phyloP scores from a whole-genome alignment of 805 yeast species.

The Zygotorulaspora chibaensis region DNA sequence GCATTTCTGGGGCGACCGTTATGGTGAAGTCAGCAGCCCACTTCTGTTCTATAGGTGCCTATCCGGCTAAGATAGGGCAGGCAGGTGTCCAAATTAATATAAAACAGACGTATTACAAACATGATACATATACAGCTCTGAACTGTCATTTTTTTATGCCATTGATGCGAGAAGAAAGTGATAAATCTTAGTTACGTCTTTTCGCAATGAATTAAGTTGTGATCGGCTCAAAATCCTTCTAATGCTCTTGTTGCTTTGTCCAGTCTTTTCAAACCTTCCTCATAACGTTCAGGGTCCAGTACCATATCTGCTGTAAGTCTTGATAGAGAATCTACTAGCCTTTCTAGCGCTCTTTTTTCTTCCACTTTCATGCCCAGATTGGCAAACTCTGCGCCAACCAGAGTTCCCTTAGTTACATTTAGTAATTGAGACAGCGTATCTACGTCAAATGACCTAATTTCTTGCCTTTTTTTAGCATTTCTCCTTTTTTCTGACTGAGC shows the following conservation, averaged over 20 bases:
- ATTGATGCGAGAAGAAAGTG: too few species aligned
- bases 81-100: background rate
- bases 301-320: slow-evolving; percentile 89
- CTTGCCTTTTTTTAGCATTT: slow-evolving; percentile 12
- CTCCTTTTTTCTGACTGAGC: slow-evolving; percentile 3
- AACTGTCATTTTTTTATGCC: background rate
- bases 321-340: slow-evolving; percentile 79
- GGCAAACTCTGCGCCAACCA: slow-evolving; percentile 58
- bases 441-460: slow-evolving; percentile 25
- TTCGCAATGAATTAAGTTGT: background rate
- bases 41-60: too few species aligned
- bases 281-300: slow-evolving; percentile 72
- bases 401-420: slow-evolving; percentile 40
- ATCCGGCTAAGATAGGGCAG: too few species aligned
- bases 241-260: slow-evolving; percentile 78
- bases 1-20: too few species aligned
- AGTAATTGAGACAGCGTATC: slow-evolving; percentile 37
- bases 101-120: background rate
- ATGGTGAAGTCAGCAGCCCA: too few species aligned
- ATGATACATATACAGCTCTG: too few species aligned
- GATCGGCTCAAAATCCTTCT: slow-evolving; percentile 59
- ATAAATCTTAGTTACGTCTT: too few species aligned
- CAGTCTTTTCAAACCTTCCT: slow-evolving; percentile 73
- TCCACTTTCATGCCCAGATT: slow-evolving; percentile 67
- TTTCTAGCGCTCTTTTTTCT: slow-evolving; percentile 76